Evolutionary conservation across 768 basidiomycete genomes (phyloP), one percentile per base, ranked within the genome.

Genomic region (Podaxis sp.): DNA sequence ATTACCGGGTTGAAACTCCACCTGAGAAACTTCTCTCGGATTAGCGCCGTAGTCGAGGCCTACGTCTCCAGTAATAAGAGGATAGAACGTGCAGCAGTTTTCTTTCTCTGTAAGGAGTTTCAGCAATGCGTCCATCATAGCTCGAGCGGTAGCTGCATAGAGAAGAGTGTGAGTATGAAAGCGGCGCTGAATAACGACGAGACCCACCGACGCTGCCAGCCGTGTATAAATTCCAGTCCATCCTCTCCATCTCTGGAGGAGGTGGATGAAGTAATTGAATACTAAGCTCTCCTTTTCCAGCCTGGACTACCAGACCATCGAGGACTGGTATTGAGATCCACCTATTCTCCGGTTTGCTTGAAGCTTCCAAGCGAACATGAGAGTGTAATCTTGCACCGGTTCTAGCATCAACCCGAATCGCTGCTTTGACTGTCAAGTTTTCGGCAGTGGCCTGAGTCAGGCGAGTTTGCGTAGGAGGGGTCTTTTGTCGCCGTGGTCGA

Each of bases 211-310:
- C 77, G 59, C 83, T 86, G 15, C 86, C 86, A 0, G 86, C 85
- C 67, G 85, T 74, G 55, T 85, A 89, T 69, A 89, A 70, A 50
- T 80, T 82, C 87, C 87, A 90, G 46, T 86, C 81, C 78, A 89
- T 87, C 13, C 62, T 68, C 36, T 77, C 75, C 68, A 79, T 79
- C 68, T 90, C 87, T 0, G 87, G 86, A 0, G 88, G 87, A 12
- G 84, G 80, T 3, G 82, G 81, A 65, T 87, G 83, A 27, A 82
- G 72, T 24, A 88, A 66, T 43, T 82, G 76, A 33, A 89, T 79
- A 43, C 75, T 79, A 15, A 87, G 64, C 66, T 88, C 83, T 1
- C 87, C 87, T 61, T 79, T 80, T 36, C 69, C 56, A 1, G 84
- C 79, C 55, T 81, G 77, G 12, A 79, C 72, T n/a, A 88, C 86